phyloP scores from a whole-genome alignment of 2,329 filamentous ascomycete genomes.

The Aureobasidium musti region DNA sequence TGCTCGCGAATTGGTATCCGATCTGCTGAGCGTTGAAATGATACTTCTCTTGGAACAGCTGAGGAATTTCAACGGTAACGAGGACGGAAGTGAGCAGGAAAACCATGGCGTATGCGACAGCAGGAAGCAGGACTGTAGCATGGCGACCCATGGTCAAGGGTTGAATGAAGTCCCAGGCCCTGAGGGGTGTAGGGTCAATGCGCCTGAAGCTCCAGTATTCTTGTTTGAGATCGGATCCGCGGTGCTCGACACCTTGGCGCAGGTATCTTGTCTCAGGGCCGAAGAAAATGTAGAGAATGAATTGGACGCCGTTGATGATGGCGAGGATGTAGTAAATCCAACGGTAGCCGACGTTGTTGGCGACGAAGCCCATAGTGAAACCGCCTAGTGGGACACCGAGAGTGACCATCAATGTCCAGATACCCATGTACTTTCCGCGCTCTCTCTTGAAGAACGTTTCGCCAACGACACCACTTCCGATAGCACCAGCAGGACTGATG shows the following conservation, averaged over 20 bases:
- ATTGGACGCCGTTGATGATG: conserved; percentile 58
- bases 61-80: conserved; percentile 59
- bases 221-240: conserved; percentile 46
- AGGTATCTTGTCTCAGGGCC: conserved; percentile 58
- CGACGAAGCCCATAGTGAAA: conserved; percentile 49
- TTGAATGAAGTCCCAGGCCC: conserved; percentile 52
- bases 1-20: conserved; percentile 58
- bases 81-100: conserved; percentile 57
- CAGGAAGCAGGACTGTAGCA: conserved; percentile 53
- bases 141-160: conserved; percentile 52
- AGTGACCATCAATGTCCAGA: conserved; percentile 57
- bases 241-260: conserved; percentile 42
- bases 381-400: conserved; percentile 49
- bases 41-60: conserved; percentile 57
- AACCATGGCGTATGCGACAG: conserved; percentile 57
- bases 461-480: conserved; percentile 58
- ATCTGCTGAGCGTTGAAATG: conserved; percentile 59
- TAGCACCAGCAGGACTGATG: conserved; percentile 56
- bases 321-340: conserved; percentile 62
- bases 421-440: conserved; percentile 56
- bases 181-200: conserved; percentile 55
- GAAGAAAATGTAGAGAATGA: conserved; percentile 57
- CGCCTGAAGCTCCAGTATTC: conserved; percentile 47
- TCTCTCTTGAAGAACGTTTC: conserved; percentile 60
- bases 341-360: conserved; percentile 54